These are phyloP conservation scores for Diaporthe sp. DNA, from an alignment of 2,329 filamentous ascomycete species.

Conservation along the genomic window DNA sequence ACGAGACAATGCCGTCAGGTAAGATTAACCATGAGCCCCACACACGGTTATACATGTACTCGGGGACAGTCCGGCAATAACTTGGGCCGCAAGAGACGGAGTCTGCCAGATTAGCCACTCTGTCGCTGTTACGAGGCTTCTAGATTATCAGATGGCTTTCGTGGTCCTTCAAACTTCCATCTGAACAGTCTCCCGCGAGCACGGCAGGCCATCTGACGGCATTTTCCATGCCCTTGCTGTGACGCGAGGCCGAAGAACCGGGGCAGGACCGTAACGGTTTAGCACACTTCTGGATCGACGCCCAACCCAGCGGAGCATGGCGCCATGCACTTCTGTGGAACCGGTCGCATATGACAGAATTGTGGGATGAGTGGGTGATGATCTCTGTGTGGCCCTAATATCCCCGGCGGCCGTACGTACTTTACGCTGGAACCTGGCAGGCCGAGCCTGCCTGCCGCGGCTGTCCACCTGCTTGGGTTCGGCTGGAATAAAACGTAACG, in stretches of 20 bases:
- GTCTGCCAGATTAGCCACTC: not conserved
- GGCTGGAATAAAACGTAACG: not conserved
- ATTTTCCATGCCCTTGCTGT: not conserved
- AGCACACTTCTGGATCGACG: slow-evolving; percentile 10
- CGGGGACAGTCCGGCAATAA: slow-evolving; percentile 15
- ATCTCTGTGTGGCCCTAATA: not conserved
- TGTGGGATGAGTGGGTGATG: slow-evolving; percentile 23
- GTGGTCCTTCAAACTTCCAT: not conserved
- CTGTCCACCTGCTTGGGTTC: not conserved
- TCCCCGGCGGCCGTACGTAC: not conserved
- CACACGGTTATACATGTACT: not conserved
- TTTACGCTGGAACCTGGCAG: not conserved
- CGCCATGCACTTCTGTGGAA: slow-evolving; percentile 18
- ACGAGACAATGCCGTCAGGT: not conserved
- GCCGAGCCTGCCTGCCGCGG: not conserved
- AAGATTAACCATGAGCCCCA: slow-evolving; percentile 14
- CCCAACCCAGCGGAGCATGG: slow-evolving; percentile 25
- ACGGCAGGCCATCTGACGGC: not conserved
- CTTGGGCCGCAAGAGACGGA: not conserved
- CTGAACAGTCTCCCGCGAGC: no score
- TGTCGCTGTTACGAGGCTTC: not conserved
- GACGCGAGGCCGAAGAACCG: slow-evolving; percentile 1
- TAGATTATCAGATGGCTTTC: not conserved
- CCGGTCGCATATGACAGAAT: slow-evolving; percentile 18
- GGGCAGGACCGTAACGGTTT: slow-evolving; percentile 2